Conservation (phyloP, 164 flowering plant genomes). For the Annona cherimola region DNA sequence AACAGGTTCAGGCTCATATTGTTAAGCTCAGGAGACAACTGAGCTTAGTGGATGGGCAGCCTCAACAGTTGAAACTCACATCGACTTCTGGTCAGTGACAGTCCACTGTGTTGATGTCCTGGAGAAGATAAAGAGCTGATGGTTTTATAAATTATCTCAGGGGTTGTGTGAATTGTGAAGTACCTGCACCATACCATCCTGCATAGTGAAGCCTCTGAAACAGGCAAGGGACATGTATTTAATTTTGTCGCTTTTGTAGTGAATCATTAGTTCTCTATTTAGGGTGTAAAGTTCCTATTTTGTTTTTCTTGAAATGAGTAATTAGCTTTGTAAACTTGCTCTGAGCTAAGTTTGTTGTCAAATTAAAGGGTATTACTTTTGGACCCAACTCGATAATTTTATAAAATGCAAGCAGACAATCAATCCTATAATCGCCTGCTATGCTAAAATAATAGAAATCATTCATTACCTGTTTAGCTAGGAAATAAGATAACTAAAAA, state of each 20-base stretch:
- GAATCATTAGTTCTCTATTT: not conserved
- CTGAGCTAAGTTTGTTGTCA: not conserved
- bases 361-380: no score
- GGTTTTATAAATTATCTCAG: not conserved
- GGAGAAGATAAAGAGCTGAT: not conserved
- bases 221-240: constrained; percentile 1
- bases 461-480: no score
- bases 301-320: not conserved
- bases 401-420: no score
- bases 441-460: no score
- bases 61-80: constrained; percentile 35
- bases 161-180: not conserved
- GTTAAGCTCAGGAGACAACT: constrained; percentile 60
- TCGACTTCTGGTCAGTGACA: constrained; percentile 31
- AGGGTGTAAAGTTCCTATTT: not conserved
- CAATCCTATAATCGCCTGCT: no score
- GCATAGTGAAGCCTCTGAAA: not conserved
- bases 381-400: no score
- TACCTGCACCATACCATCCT: not conserved
- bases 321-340: not conserved
- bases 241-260: not conserved
- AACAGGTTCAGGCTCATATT: constrained; percentile 78
- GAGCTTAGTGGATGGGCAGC: constrained; percentile 52
- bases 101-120: not conserved
- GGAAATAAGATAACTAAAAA: no score